Evolutionary conservation across 139 green algal species (phyloP).

Genomic region (Tetradesmus lagerheimii): DNA sequence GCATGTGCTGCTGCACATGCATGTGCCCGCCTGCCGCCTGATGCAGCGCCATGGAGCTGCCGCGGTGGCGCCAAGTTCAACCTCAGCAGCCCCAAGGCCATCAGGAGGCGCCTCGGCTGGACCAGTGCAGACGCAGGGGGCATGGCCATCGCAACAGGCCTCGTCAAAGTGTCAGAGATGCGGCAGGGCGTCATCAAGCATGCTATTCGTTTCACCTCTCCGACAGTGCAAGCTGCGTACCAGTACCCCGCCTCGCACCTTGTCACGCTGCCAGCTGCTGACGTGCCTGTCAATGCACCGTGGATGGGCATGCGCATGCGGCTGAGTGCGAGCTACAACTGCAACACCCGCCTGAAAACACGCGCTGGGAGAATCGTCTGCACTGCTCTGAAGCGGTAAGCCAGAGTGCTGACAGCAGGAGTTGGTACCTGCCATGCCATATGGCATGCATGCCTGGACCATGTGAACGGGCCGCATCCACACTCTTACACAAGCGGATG

Average conservation of each 20-base stretch:
- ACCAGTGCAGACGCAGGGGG: slow-evolving; percentile 56
- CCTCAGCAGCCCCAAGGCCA: slow-evolving; percentile 25
- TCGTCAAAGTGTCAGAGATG: slow-evolving; percentile 49
- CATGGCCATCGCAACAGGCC: slow-evolving; percentile 49
- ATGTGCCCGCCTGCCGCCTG: neutral
- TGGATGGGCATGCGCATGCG: slow-evolving; percentile 58
- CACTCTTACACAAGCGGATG: no score
- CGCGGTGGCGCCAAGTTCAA: slow-evolving; percentile 34
- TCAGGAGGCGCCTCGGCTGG: slow-evolving; percentile 27
- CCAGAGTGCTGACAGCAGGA: neutral
- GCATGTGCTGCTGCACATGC: neutral
- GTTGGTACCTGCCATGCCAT: no score
- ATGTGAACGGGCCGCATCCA: no score
- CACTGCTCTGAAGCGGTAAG: slow-evolving; percentile 52
- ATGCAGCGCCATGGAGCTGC: slow-evolving; percentile 11
- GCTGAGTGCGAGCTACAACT: slow-evolving; percentile 42
- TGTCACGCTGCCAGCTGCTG: slow-evolving; percentile 4
- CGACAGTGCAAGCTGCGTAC: slow-evolving; percentile 35
- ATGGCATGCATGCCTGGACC: no score
- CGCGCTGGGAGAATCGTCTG: slow-evolving; percentile 40
- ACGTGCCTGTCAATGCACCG: slow-evolving; percentile 29
- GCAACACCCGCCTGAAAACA: neutral
- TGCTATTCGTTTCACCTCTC: slow-evolving; percentile 58
- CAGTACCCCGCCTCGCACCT: slow-evolving; percentile 46
- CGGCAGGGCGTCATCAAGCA: slow-evolving; percentile 40